A percentile compares a stretch with the other conserved stretches of the same genome.
Conservation (phyloP, 2,329 filamentous ascomycete species). For the Scedosporium minutisporum region DNA sequence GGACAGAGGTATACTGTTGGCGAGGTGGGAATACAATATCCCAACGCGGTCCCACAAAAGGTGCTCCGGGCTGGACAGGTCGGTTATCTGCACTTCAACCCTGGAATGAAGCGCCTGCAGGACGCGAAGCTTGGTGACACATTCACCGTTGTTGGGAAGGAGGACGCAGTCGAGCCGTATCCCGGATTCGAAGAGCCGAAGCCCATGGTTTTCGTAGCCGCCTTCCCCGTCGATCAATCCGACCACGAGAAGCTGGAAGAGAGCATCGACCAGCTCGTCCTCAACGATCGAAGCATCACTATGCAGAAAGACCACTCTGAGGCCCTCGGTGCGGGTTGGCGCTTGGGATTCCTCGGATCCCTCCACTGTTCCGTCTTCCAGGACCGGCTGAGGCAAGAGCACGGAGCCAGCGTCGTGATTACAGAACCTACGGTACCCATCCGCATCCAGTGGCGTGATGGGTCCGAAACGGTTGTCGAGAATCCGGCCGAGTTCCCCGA, state of each 20-base stretch:
- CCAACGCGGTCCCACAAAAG: slow-evolving; percentile 71
- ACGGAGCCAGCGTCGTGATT: slow-evolving; percentile 90
- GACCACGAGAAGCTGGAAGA: slow-evolving; percentile 84
- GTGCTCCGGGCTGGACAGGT: slow-evolving; percentile 84
- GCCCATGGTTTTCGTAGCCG: slow-evolving; percentile 97
- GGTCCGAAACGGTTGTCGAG: slow-evolving; percentile 67
- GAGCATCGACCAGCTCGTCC: slow-evolving; percentile 83
- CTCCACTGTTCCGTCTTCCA: slow-evolving; percentile 99
- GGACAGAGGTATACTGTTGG: slow-evolving; percentile 85
- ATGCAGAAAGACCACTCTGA: slow-evolving; percentile 91
- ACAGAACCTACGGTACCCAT: slow-evolving; percentile 93
- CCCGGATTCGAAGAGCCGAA: slow-evolving; percentile 96
- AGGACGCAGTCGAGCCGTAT: slow-evolving; percentile 67
- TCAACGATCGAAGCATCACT: slow-evolving; percentile 93
- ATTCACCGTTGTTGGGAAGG: slow-evolving; percentile 71
- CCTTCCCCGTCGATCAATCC: slow-evolving; percentile 84
- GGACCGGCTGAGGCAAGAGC: slow-evolving; percentile 86
- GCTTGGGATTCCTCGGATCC: slow-evolving; percentile 89
- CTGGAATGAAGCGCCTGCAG: slow-evolving; percentile 93
- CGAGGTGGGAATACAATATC: slow-evolving; percentile 95
- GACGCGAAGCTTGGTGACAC: slow-evolving; percentile 96
- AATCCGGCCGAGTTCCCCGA: slow-evolving; percentile 88
- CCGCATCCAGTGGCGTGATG: slow-evolving; percentile 70
- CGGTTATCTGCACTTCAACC: slow-evolving; percentile 94
- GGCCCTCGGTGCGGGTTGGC: slow-evolving; percentile 86